Conservation (phyloP, 257 asterid species). For the Fraxinus anomala region DNA sequence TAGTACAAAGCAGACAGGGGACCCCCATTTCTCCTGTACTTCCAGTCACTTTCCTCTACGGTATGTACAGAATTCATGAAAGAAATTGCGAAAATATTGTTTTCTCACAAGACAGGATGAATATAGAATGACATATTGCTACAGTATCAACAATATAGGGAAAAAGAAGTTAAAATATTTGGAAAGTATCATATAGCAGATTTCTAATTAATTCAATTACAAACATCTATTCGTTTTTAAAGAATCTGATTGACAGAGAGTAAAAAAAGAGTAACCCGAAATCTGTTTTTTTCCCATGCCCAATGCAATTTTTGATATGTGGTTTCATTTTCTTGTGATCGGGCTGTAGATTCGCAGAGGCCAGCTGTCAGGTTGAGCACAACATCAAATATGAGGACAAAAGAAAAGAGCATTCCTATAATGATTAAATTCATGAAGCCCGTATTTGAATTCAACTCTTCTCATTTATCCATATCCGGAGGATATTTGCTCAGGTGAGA, state of each 20-base stretch:
- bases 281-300: background rate
- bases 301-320: background rate
- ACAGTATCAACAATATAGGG: background rate
- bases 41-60: slow-evolving; percentile 86
- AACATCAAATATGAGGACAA: slow-evolving; percentile 59
- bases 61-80: slow-evolving; percentile 37
- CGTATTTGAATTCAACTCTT: slow-evolving; percentile 76
- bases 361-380: slow-evolving; percentile 81
- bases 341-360: slow-evolving; percentile 63
- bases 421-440: slow-evolving; percentile 76
- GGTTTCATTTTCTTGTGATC: slow-evolving; percentile 24
- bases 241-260: background rate
- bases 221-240: background rate
- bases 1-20: slow-evolving; percentile 68
- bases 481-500: slow-evolving; percentile 70
- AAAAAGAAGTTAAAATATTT: background rate
- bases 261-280: background rate
- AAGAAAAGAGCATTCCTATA: slow-evolving; percentile 53
- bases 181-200: background rate
- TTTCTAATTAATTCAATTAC: background rate
- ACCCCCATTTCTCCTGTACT: slow-evolving; percentile 73
- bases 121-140: background rate
- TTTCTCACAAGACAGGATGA: background rate
- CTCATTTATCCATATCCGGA: slow-evolving; percentile 63
- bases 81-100: background rate